Conservation (phyloP, 768 basidiomycete species). For the Amanita muscaria region DNA sequence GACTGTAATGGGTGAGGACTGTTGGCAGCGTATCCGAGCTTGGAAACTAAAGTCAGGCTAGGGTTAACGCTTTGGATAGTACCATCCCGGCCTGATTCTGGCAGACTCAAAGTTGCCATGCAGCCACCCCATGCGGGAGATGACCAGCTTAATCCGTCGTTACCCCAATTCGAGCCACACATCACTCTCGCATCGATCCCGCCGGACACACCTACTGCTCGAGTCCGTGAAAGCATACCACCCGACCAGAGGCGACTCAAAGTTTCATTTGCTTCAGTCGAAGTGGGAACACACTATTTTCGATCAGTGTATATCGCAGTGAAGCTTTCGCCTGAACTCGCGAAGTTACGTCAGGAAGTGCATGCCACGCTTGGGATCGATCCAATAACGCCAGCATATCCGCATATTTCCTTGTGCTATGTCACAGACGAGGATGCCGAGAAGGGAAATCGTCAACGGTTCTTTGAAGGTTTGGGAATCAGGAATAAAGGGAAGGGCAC, state of each 20-base stretch:
- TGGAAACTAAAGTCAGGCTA: conserved; percentile 15
- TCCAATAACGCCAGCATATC: conserved; percentile 47
- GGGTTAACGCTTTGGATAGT: conserved; percentile 68
- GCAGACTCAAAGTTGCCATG: conserved; percentile 41
- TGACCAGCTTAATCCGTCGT: conserved; percentile 29
- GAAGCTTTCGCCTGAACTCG: conserved; percentile 34
- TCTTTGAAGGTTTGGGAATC: conserved; percentile 33
- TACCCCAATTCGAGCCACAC: conserved; percentile 59
- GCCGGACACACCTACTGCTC: conserved; percentile 18
- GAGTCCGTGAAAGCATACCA: conserved; percentile 34
- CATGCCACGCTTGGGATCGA: conserved; percentile 28
- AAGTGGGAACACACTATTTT: conserved; percentile 55
- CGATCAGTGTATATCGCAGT: conserved; percentile 60
- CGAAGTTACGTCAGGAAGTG: conserved; percentile 39
- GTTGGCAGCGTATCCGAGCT: too few species aligned
- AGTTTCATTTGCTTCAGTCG: conserved; percentile 44
- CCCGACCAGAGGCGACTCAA: conserved; percentile 24
- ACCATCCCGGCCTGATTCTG: conserved; percentile 36
- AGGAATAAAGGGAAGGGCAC: conserved; percentile 22
- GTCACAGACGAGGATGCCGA: conserved; percentile 56
- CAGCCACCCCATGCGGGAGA: conserved; percentile 18
- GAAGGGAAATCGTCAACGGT: conserved; percentile 38
- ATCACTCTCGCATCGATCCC: conserved; percentile 54
- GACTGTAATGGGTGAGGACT: too few species aligned
- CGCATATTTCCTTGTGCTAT: conserved; percentile 71